Conservation (phyloP, 768 basidiomycete genomes). For the Suillus sp. region DNA sequence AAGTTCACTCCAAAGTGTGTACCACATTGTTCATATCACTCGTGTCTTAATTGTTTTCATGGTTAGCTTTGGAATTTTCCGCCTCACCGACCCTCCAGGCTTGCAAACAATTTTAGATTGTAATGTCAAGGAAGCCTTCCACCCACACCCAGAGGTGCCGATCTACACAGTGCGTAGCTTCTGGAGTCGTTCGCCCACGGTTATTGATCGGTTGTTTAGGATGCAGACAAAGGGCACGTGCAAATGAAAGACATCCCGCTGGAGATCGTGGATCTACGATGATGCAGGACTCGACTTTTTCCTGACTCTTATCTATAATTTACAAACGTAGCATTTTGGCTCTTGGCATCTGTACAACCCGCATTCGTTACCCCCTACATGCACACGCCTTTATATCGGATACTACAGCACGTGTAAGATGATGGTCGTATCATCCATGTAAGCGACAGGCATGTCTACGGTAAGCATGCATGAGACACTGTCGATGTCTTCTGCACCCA, state of each 20-base stretch:
- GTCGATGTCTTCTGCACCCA: conserved; percentile 46
- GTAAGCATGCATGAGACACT: conserved; percentile 49
- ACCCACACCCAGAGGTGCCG: conserved; percentile 80
- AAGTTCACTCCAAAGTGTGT: conserved; percentile 72
- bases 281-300: neutral
- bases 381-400: neutral
- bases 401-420: conserved; percentile 31
- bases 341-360: conserved; percentile 5
- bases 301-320: conserved; percentile 1
- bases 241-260: conserved; percentile 70
- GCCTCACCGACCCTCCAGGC: conserved; percentile 86
- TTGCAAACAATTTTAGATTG: conserved; percentile 72
- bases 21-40: conserved; percentile 10
- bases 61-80: conserved; percentile 78
- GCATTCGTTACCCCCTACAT: conserved; percentile 7
- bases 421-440: conserved; percentile 59
- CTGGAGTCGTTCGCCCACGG: neutral
- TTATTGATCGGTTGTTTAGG: conserved; percentile 41
- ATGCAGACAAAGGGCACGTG: conserved; percentile 85
- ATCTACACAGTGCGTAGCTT: conserved; percentile 76
- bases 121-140: conserved; percentile 73
- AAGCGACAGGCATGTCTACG: conserved; percentile 40
- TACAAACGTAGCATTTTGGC: conserved; percentile 1
- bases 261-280: conserved; percentile 85
- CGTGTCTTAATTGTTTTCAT: neutral